A percentile compares a stretch with the other conserved stretches of the same genome.
Conservation (phyloP, 2,329 filamentous ascomycete species). For the Iodosphaeria phyllophila region DNA sequence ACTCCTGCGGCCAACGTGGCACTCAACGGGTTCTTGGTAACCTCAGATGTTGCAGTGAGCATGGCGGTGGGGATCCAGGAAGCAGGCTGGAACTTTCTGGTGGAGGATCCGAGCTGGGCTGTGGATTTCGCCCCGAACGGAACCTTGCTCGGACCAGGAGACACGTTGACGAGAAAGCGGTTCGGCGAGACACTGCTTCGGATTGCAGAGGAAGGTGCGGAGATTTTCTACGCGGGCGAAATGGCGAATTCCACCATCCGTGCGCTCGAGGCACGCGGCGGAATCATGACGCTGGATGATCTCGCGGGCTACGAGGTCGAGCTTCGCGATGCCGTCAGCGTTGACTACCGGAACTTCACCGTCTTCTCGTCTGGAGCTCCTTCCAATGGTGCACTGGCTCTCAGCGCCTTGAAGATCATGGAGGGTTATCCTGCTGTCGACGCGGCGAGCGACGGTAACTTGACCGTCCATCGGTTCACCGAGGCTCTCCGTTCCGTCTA, state of each 20-base stretch:
- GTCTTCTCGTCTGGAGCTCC: slow-evolving; percentile 56
- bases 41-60: slow-evolving; percentile 54
- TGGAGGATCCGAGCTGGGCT: slow-evolving; percentile 62
- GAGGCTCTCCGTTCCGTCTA: slow-evolving; percentile 88
- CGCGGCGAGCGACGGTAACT: slow-evolving; percentile 30
- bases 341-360: slow-evolving; percentile 50
- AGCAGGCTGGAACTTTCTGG: slow-evolving; percentile 39
- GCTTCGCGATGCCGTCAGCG: slow-evolving; percentile 40
- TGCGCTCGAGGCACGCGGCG: slow-evolving; percentile 47
- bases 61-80: slow-evolving; percentile 33
- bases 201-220: slow-evolving; percentile 54
- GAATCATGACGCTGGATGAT: slow-evolving; percentile 43
- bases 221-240: slow-evolving; percentile 55
- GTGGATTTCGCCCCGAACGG: slow-evolving; percentile 79
- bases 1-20: slow-evolving; percentile 59
- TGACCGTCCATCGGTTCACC: slow-evolving; percentile 65
- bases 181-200: slow-evolving; percentile 61
- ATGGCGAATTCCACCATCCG: slow-evolving; percentile 59
- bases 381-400: slow-evolving; percentile 56
- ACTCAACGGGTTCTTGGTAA: slow-evolving; percentile 55
- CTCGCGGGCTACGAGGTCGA: slow-evolving; percentile 45
- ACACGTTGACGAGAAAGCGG: slow-evolving; percentile 61
- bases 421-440: slow-evolving; percentile 51
- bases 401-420: slow-evolving; percentile 66
- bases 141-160: slow-evolving; percentile 49